phyloP scores from a whole-genome alignment of 345 rosid genomes.

The Pelargonium nanum region DNA sequence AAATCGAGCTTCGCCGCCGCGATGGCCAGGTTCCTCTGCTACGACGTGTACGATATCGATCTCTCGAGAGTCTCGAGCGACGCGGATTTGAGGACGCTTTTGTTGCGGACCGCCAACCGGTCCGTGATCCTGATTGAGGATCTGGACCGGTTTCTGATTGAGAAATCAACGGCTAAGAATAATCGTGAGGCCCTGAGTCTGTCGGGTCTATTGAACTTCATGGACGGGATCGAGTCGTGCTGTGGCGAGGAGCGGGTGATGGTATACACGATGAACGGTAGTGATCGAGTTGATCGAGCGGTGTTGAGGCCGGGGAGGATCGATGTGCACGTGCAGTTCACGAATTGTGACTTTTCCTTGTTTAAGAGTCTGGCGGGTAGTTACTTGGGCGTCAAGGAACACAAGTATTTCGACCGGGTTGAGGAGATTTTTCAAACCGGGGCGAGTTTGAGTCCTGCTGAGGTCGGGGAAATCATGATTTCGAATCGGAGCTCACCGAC shows the following conservation, averaged over 20 bases:
- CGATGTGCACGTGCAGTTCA: slow-evolving; percentile 40
- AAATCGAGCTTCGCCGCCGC: slow-evolving; percentile 54
- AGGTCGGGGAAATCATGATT: slow-evolving; percentile 26
- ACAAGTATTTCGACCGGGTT: slow-evolving; percentile 33
- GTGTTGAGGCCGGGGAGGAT: slow-evolving; percentile 48
- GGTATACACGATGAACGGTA: slow-evolving; percentile 47
- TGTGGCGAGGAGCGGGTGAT: slow-evolving; percentile 51
- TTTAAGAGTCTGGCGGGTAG: slow-evolving; percentile 30
- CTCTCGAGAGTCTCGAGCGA: slow-evolving; percentile 34
- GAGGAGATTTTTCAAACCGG: slow-evolving; percentile 38
- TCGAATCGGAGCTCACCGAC: slow-evolving; percentile 33
- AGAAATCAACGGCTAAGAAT: slow-evolving; percentile 20
- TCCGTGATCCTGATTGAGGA: slow-evolving; percentile 48
- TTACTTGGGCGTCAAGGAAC: slow-evolving; percentile 43
- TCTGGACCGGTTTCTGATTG: slow-evolving; percentile 39
- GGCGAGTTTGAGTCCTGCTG: slow-evolving; percentile 37
- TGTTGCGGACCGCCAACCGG: slow-evolving; percentile 35
- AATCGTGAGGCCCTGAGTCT: slow-evolving; percentile 16
- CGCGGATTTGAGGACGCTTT: slow-evolving; percentile 39
- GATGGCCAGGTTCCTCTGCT: slow-evolving; percentile 43
- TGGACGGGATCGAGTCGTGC: slow-evolving; percentile 56
- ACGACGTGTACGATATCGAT: slow-evolving; percentile 51
- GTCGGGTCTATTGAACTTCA: slow-evolving; percentile 43
- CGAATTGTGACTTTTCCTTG: slow-evolving; percentile 23
- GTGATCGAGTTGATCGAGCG: slow-evolving; percentile 29